Evolutionary conservation across 2,329 filamentous ascomycete genomes (phyloP), one percentile per base, ranked within the genome.

Genomic region (Thelonectria olida): DNA sequence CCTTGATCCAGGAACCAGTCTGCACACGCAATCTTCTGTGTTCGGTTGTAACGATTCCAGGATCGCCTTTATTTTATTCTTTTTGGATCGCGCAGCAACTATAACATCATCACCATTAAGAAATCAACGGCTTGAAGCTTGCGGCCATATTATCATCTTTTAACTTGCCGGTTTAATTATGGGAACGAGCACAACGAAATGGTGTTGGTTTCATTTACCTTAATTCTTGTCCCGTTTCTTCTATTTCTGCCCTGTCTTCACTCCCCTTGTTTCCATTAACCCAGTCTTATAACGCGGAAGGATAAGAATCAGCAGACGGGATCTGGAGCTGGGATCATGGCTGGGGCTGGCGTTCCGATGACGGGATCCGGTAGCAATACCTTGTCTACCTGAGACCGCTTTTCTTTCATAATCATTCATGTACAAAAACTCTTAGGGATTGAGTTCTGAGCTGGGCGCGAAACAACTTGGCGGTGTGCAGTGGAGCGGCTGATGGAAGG

Each of bases 101-200:
- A 68, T 49, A 54, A 48, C 50, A 67, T 49, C 56, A 58, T 64
- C 52, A n/a, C n/a, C 55, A 47, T 27, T 22, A 45, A 20, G 38
- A 38, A 39, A 66, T 60, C 55, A 42, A 61, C 56, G 58, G 67
- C 69, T 72, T 62, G 62, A 70, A 64, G 65, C 66, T 67, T 51
- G 44, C 55, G 63, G 58, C 59, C 68, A 67, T 68, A 67, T 52
- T 62, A 67, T 61, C 54, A 64, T 60, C 48, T 56, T 66, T 66
- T 28, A 28, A 68, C 61, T 65, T 70, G n/a, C 49, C 58, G 67
- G 54, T 68, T 64, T 71, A 70, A 72, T 69, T 67, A 72, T 66
- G 61, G 67, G 54, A 45, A 44, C 28, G 51, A 57, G 55, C 62
- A 64, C 62, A 48, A 60, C 48, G 31, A 34, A 34, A 54, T 52